phyloP scores from a whole-genome alignment of 108 stramenopile genomes.

The Nitzschia putrida region DNA sequence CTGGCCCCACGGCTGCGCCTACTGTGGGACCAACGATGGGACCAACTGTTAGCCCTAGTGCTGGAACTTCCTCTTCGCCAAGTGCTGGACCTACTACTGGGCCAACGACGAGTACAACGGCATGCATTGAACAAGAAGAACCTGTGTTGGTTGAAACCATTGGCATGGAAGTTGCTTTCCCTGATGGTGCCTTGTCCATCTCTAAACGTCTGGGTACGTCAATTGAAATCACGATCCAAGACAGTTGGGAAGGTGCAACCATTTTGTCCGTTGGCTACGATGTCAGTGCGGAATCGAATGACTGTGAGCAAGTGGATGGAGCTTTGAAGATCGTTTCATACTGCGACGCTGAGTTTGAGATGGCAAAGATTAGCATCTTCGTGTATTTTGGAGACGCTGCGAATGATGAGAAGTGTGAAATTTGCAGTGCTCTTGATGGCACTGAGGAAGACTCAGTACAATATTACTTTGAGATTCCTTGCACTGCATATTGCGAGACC shows the following conservation, averaged over 20 bases:
- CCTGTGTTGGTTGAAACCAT: not conserved
- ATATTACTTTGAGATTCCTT: no score
- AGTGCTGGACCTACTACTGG: constrained; percentile 13
- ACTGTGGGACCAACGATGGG: constrained; percentile 3
- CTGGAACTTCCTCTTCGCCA: constrained; percentile 12
- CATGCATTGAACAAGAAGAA: not conserved
- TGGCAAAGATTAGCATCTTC: not conserved
- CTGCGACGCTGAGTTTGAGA: not conserved
- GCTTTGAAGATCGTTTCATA: not conserved
- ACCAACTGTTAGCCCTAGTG: constrained; percentile 17
- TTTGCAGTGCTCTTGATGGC: no score
- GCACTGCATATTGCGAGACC: no score
- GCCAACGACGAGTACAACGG: not conserved
- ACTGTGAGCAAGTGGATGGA: not conserved
- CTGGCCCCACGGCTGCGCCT: constrained; percentile 1
- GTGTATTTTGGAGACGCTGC: not conserved
- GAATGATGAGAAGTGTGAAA: not conserved
- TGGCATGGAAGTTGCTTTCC: not conserved
- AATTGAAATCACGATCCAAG: not conserved
- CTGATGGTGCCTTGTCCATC: not conserved
- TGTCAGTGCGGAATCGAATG: not conserved
- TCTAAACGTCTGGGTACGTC: not conserved
- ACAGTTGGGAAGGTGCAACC: not conserved
- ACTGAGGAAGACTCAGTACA: no score
- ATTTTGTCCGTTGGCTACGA: not conserved